Evolutionary conservation across 257 asterid species (phyloP), one percentile per base, ranked within the genome.

Genomic region (Nicotiana noctiflora): DNA sequence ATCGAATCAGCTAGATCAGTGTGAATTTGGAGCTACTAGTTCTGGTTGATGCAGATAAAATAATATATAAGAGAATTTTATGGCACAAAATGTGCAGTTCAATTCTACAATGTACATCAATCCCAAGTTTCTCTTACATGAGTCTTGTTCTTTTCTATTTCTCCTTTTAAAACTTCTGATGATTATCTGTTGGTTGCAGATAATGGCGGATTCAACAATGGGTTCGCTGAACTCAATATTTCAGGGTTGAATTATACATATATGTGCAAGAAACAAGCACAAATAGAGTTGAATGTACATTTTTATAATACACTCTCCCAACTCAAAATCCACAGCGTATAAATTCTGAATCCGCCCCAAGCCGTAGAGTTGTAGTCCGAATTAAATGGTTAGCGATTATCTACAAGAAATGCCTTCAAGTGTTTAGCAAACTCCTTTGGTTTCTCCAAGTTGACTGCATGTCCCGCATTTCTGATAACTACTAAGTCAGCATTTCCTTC

Each of bases 401-500:
- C 92, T 52, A 86, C 44, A 8, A 95, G 90, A 84, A 93, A 95
- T 49, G 95, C 77, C 81, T 95, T 95, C 87, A 95, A 89, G 64
- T 84, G 91, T 80, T 89, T 95, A 1, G 92, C 88, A 29, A 93
- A 92, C 79, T 95, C 92, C 86, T 72, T 90, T 1, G 97, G 94
- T 82, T 91, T 93, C 85, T 93, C 98, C 68, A 92, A 86, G 90
- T 95, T 92, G 85, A 93, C 91, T 2, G 97, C 97, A 84, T 95
- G 97, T 8, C 99, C 98, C 8, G 97, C 97, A 57, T 90, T 85
- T 86, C 91, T 92, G 56, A 95, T 91, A 51, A 92, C 92, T 79
- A 90, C 89, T 14, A 93, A 44, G 55, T 81, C 83, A 19, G 98
- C 97, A 81, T 85, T 84, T 12, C 89, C 96, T 62, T 97, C 97